Percentiles rank a stretch among this genome's conserved stretches.
Evolutionary conservation across 2,329 filamentous ascomycete species (phyloP).

Genomic region (Fusarium agapanthi): DNA sequence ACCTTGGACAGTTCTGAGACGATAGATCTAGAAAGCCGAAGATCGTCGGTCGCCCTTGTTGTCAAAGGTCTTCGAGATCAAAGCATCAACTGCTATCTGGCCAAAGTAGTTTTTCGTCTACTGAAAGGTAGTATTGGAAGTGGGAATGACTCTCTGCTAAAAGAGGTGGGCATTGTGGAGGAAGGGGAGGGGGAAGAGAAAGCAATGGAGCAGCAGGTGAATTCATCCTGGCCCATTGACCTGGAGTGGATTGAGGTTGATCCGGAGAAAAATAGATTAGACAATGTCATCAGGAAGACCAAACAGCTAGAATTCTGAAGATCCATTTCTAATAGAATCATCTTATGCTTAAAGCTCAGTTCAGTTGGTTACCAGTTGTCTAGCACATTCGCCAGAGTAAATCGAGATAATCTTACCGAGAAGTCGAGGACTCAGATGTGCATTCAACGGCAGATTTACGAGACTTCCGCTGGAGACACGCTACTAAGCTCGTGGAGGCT

Average conservation of each 20-base stretch:
- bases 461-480: too few relatives aligned
- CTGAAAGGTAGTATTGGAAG: not conserved
- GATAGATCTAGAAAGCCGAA: not conserved
- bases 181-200: not conserved
- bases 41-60: not conserved
- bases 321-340: not conserved
- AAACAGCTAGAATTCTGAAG: not conserved
- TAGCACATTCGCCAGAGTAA: too few relatives aligned
- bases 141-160: accelerated
- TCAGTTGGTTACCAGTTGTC: not conserved
- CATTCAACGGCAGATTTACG: accelerated
- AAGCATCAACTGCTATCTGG: not conserved
- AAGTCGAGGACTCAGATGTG: too few relatives aligned
- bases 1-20: accelerated
- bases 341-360: not conserved
- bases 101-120: not conserved
- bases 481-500: too few relatives aligned
- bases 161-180: accelerated
- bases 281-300: not conserved
- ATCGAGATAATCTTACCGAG: too few relatives aligned
- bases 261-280: not conserved
- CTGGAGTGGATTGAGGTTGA: not conserved
- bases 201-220: not conserved
- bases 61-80: not conserved
- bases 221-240: not conserved